These are phyloP conservation scores for Pisolithus sp. DNA, from an alignment of 768 basidiomycete genomes.

Conservation along the genomic window DNA sequence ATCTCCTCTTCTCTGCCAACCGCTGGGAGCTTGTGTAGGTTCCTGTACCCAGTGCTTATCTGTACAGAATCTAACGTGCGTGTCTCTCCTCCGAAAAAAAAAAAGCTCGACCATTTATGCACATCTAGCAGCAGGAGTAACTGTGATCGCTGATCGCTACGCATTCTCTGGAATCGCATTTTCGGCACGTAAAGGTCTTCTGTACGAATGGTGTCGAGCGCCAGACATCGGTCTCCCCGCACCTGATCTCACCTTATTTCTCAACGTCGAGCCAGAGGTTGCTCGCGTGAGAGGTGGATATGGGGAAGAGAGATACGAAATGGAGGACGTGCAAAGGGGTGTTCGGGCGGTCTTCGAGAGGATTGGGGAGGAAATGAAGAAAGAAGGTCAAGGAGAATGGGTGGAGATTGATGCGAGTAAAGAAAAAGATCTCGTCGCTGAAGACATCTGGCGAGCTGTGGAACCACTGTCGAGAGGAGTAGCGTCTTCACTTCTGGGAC, in stretches of 20 bases:
- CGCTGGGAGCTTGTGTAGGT: constrained; percentile 91
- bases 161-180: constrained; percentile 97
- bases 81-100: background rate
- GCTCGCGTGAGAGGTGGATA: constrained; percentile 72
- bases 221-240: constrained; percentile 86
- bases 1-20: constrained; percentile 94
- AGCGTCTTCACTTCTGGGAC: constrained; percentile 35
- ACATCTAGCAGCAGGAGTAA: constrained; percentile 55
- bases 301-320: constrained; percentile 85
- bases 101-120: constrained; percentile 54
- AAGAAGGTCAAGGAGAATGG: constrained; percentile 36
- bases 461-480: constrained; percentile 35
- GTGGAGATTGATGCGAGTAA: constrained; percentile 53
- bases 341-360: constrained; percentile 56
- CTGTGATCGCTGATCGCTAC: constrained; percentile 87
- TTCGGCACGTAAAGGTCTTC: constrained; percentile 60
- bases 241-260: constrained; percentile 84
- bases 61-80: background rate
- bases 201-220: constrained; percentile 76
- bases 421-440: constrained; percentile 42
- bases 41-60: background rate
- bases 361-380: constrained; percentile 48
- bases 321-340: constrained; percentile 60
- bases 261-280: constrained; percentile 68
- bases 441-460: constrained; percentile 50